These are phyloP conservation scores for Primulina huaijiensis DNA, from an alignment of 257 asterid genomes.

Conservation along the genomic window DNA sequence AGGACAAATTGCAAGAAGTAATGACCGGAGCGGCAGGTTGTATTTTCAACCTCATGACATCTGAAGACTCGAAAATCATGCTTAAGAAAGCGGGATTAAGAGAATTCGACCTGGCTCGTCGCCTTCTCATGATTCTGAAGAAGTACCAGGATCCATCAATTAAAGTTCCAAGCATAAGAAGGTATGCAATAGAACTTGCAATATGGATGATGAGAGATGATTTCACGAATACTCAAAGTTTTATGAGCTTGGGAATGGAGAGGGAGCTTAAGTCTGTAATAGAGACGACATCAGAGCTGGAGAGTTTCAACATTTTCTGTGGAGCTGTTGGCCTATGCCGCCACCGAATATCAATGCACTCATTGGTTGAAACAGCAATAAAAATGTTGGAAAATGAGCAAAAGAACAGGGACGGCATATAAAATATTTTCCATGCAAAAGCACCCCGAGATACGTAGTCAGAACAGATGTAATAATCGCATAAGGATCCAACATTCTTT, in stretches of 20 bases:
- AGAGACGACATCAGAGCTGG: conserved; percentile 83
- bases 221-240: conserved; percentile 30
- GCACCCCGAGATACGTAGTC: background rate
- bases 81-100: conserved; percentile 38
- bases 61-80: conserved; percentile 47
- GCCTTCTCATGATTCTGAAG: conserved; percentile 43
- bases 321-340: conserved; percentile 77
- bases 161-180: conserved; percentile 76
- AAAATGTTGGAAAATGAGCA: conserved; percentile 41
- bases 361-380: conserved; percentile 61
- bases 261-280: conserved; percentile 54
- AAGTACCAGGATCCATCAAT: conserved; percentile 53
- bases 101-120: conserved; percentile 50
- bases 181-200: conserved; percentile 68
- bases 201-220: conserved; percentile 88
- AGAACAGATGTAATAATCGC: background rate
- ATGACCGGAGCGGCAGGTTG: conserved; percentile 78
- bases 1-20: conserved; percentile 73
- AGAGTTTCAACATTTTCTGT: conserved; percentile 80
- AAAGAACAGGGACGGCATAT: conserved; percentile 8
- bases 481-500: conserved; percentile 24
- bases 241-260: conserved; percentile 52
- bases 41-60: conserved; percentile 56
- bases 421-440: conserved; percentile 6
- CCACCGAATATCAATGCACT: conserved; percentile 51